Conservation (phyloP, 805 yeast genomes). For the Maudiozyma saulgeensis region DNA sequence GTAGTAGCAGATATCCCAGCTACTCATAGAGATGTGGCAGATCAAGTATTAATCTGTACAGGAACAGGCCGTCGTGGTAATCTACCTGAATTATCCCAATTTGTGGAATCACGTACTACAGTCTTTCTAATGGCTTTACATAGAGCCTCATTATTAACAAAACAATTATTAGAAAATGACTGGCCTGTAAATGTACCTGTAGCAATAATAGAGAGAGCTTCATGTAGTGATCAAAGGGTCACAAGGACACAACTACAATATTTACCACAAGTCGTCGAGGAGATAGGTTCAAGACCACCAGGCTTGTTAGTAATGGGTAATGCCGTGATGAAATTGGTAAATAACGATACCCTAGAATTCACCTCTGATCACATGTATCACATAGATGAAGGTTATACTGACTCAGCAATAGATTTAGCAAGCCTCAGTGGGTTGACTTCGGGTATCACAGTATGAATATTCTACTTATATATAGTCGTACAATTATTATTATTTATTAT, state of each 20-base stretch:
- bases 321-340: constrained; percentile 49
- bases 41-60: constrained; percentile 86
- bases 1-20: constrained; percentile 76
- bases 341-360: constrained; percentile 11
- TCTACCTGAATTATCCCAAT: constrained; percentile 69
- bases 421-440: neutral
- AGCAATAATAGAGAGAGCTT: constrained; percentile 81
- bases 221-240: constrained; percentile 86
- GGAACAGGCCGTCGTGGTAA: constrained; percentile 90
- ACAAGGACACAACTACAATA: constrained; percentile 61
- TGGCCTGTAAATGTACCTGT: constrained; percentile 74
- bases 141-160: constrained; percentile 42
- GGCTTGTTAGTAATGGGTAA: constrained; percentile 78
- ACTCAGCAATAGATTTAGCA: constrained; percentile 2
- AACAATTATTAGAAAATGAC: constrained; percentile 41
- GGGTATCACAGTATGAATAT: neutral
- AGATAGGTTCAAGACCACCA: constrained; percentile 83
- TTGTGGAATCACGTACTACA: constrained; percentile 63
- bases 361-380: constrained; percentile 15
- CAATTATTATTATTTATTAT: neutral
- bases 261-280: constrained; percentile 63
- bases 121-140: constrained; percentile 87
- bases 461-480: neutral
- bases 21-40: constrained; percentile 85
- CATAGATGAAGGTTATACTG: constrained; percentile 32